Evolutionary conservation across 495 filamentous ascomycete species (phyloP), one percentile per base, ranked within the genome.

Genomic region (Lichenothelia convexa): DNA sequence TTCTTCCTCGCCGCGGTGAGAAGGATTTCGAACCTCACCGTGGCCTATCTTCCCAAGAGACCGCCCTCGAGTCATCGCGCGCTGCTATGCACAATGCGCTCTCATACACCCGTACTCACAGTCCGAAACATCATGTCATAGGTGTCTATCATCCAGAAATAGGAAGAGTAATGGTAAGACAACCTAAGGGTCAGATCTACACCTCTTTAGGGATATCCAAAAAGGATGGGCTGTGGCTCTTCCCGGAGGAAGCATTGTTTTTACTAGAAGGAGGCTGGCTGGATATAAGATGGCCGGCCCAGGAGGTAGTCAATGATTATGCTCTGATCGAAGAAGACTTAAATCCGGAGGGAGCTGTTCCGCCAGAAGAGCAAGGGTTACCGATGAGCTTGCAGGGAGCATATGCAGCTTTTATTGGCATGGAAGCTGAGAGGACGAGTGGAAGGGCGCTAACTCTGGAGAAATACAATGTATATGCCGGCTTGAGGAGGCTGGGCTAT

Each of bases 1-100:
- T n/a, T n/a, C n/a, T n/a, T n/a, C n/a, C n/a, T n/a, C n/a, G n/a
- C n/a, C 78, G 80, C 39, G 89, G 89, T 33, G 80, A 89, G 50
- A 97, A 97, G 54, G 89, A 97, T 61, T 97, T 94, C 55, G 89
- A 94, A 57, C 71, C 80, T 11, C 81, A 95, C 54, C n/a, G n/a
- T n/a, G 81, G 78, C 39, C 95, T 89, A 11, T 61, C 70, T 31
- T 70, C 76, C 37, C 89, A 97, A 56, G 69, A 72, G 43, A 58
- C 67, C 35, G 67, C 75, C 18, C 76, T 97, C 32, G 71, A 73
- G 42, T 71, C 78, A 17, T 87, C 81, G 19, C 73, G 87, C n/a
- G 60, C 65, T 38, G 89, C 86, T 0, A 93, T 97, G 85, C 74
- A 87, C 55, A 73, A 82, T 46, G 86, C 84, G 4, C 68, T 97